Evolutionary conservation across 139 green algal species (phyloP).

Genomic region (Diplosphaera chodatii): DNA sequence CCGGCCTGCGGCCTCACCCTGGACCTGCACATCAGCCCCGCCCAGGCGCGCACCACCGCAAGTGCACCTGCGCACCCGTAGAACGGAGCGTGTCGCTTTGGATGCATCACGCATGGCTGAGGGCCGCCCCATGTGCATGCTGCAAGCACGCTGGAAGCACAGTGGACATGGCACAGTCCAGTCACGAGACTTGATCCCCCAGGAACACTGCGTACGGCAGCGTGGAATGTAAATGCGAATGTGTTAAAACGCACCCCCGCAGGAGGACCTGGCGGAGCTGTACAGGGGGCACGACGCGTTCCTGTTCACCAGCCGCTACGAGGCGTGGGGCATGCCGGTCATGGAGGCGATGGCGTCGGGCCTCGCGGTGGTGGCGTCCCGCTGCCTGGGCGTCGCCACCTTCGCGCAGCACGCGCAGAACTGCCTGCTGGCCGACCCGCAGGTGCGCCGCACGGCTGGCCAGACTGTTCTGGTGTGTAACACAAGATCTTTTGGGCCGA

Average conservation of each 20-base stretch:
- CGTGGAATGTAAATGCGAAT: too few species aligned
- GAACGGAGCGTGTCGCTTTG: too few species aligned
- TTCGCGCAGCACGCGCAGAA: conserved; percentile 48
- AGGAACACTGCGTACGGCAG: too few species aligned
- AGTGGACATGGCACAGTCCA: too few species aligned
- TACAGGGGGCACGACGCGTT: conserved; percentile 58
- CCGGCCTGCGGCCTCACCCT: conserved; percentile 27
- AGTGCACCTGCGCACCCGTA: too few species aligned
- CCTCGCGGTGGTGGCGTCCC: conserved; percentile 48
- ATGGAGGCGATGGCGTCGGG: conserved; percentile 64
- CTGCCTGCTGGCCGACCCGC: conserved; percentile 44
- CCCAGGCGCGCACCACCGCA: conserved; percentile 27
- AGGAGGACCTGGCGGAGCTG: conserved; percentile 44
- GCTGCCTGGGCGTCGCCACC: conserved; percentile 43
- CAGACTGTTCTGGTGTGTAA: background rate
- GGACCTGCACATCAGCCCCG: conserved; percentile 26
- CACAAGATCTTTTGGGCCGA: too few species aligned
- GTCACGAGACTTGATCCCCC: too few species aligned
- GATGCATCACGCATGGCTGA: too few species aligned
- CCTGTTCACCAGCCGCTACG: conserved; percentile 58
- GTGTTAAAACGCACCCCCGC: too few species aligned
- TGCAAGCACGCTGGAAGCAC: too few species aligned
- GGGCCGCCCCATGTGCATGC: too few species aligned
- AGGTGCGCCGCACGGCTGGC: background rate
- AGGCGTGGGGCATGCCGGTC: conserved; percentile 75